Evolutionary conservation across 495 filamentous ascomycete genomes (phyloP).

Genomic region (Aspergillus affinis): DNA sequence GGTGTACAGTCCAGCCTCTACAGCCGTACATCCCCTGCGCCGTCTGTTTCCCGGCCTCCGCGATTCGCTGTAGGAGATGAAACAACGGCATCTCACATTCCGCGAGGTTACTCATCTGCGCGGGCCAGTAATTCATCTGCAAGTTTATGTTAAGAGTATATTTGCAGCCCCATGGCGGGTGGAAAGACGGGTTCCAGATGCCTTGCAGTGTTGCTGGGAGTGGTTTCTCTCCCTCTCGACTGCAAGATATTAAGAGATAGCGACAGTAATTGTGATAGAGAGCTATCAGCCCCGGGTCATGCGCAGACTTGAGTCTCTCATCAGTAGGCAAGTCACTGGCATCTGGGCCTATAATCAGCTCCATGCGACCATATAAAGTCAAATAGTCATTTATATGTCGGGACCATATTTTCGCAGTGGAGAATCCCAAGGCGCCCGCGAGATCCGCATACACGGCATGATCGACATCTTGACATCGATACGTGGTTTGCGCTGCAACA

Average conservation of each 20-base stretch:
- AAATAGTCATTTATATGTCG: conserved; percentile 35
- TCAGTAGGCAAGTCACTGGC: conserved; percentile 31
- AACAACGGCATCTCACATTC: conserved; percentile 41
- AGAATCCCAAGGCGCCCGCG: conserved; percentile 19
- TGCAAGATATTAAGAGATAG: conserved; percentile 48
- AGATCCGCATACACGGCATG: conserved; percentile 24
- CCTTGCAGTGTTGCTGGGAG: conserved; percentile 60
- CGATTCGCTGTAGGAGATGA: conserved; percentile 38
- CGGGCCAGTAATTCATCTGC: conserved; percentile 63
- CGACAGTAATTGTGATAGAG: conserved; percentile 50
- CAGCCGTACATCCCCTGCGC: conserved; percentile 50
- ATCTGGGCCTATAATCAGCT: conserved; percentile 26
- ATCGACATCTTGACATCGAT: conserved; percentile 32
- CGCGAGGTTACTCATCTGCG: conserved; percentile 41
- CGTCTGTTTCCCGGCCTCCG: conserved; percentile 33
- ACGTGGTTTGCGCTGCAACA: conserved; percentile 42
- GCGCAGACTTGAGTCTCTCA: conserved; percentile 21
- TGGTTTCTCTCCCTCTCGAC: conserved; percentile 27
- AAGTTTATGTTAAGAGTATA: conserved; percentile 61
- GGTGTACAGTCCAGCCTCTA: conserved; percentile 47
- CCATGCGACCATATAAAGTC: conserved; percentile 32
- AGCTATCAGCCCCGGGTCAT: conserved; percentile 39
- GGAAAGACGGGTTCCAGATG: conserved; percentile 54
- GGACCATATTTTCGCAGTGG: conserved; percentile 23
- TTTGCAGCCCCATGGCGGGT: conserved; percentile 52